Base-by-base conservation (phyloP, 1,284 basidiomycete genomes). In the Cutaneotrichosporon sp. region DNA sequence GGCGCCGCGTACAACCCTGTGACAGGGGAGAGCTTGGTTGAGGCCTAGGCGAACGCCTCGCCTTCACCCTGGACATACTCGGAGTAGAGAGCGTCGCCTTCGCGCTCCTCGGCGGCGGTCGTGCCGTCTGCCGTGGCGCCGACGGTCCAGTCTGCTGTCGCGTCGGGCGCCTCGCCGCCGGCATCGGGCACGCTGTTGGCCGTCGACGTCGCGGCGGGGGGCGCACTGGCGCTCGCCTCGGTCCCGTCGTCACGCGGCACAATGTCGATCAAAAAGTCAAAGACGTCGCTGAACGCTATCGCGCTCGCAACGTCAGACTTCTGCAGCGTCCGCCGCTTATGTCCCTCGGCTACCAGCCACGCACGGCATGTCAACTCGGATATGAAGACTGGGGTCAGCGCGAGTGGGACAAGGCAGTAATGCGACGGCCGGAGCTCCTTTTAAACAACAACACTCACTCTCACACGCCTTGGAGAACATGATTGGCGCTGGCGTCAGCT, bases 401-500 rank as follows among this genome's bases (percentile, higher is more conserved):
- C 0, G 20, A 36, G 33, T 12, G 5, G 30, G 14, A 20, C 8
- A 7, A 15, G 40, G 12, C n/a, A n/a, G n/a, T n/a, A n/a, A n/a
- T n/a, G n/a, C n/a, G n/a, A n/a, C n/a, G n/a, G n/a, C n/a, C n/a
- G n/a, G n/a, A n/a, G n/a, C n/a, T n/a, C n/a, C n/a, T n/a, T n/a
- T n/a, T n/a, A n/a, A n/a, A n/a, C n/a, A n/a, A n/a, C n/a, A n/a
- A n/a, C n/a, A 81, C 88, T 64, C 66, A 94, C 91, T 87, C 80
- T 96, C 91, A 75, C 91, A 96, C 51, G 91, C 91, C 75, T 93
- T 94, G 77, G 90, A 92, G 74, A 96, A 92, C 42, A 96, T 78
- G 55, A 96, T 88, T 8, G 91, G 91, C 14, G 90, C 91, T 88
- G 71, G 13, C 10, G 40, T 50, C 48, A 54, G 48, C 37, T 23